Evolutionary conservation across 257 asterid species (phyloP), one percentile per base, ranked within the genome.

Genomic region (Linderniella brevidens): DNA sequence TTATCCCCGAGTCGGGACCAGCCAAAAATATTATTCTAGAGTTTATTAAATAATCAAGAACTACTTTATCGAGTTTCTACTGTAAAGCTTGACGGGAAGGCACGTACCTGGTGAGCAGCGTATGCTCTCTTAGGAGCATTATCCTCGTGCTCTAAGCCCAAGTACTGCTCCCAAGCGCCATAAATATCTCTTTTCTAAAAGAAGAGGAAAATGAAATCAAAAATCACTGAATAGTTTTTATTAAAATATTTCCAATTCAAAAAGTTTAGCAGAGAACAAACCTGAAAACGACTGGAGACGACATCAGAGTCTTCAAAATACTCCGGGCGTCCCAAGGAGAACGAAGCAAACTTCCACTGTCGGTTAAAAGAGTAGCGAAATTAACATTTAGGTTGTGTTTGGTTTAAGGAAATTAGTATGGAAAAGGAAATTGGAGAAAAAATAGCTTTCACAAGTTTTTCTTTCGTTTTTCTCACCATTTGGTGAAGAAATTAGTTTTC

Each of bases 141-240:
- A 58, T 78, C 96, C 15, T 94, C 70, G 69, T 90, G 99, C 74
- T 90, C 96, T 45, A 90, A 69, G 58, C 99, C 96, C 41, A 90
- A 72, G 83, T 85, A 85, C 66, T 79, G 99, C 78, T 90, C 94
- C 96, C 94, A 85, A 53, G 92, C 92, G 58, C 99, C 92, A 63
- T 85, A 75, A 38, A 75, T 83, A 55, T 85, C 99, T 75, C 93
- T 74, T 60, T 94, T 90, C 93, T 80, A 70, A 49, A 61, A 58
- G 42, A 59, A 37, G 32, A 66, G 46, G 48, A 51, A 62, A 46
- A 41, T 8, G 10, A 46, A 46, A 35, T 9, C 32, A 15, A 46
- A 15, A 16, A 5, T 6, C 19, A 46, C 35, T 16, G 10, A 1
- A 46, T 29, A 17, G 25, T 17, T 29, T 11, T 17, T 9, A 11